Evolutionary conservation across 1,139 yeast species (phyloP), one percentile per base, ranked within the genome.

Genomic region (Debaryomyces robertsiae): DNA sequence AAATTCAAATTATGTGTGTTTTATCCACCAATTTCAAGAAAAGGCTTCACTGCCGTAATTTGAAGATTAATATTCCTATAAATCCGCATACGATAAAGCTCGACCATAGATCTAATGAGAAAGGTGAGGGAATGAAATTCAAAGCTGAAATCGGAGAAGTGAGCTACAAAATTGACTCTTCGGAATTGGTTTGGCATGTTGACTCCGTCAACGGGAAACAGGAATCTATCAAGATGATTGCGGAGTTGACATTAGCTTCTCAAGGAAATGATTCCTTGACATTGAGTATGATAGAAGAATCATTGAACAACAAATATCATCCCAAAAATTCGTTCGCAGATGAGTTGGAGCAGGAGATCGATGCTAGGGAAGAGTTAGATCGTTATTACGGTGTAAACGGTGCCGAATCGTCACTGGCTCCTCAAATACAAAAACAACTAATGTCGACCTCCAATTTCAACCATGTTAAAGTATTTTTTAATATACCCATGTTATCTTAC

Each of bases 171-270:
- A 57, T 73, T 4, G 67, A 71, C 47, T 71, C 78, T 23, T 74
- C 80, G 18, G 79, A 77, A 44, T 53, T 85, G 3, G 55, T 79
- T 1, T 85, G 94, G 94, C 68, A 69, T 35, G 69, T 85, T 9
- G 77, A 75, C 1, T 65, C 77, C 11, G 57, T 83, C 31, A 75
- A 77, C 18, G 91, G 91, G 2, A 69, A 65, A 39, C 50, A 49
- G 33, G 55, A 57, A 24, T 49, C 63, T 10, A 60, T 69, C 11
- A 61, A 67, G 40, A 69, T 73, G 76, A 71, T 73, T 74, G 71
- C 76, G 0, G 77, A 72, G 41, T 45, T 73, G 14, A 42, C 54
- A 1, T 45, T 72, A 10, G 25, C 44, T 1, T 40, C 52, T 4
- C 22, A 40, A n/a, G 39, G 40, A 1, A 36, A 40, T 3, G 35